A percentile compares a stretch with the other conserved stretches of the same genome.
Conservation (phyloP, 805 yeast genomes). For the Cyberlindnera maclurae region DNA sequence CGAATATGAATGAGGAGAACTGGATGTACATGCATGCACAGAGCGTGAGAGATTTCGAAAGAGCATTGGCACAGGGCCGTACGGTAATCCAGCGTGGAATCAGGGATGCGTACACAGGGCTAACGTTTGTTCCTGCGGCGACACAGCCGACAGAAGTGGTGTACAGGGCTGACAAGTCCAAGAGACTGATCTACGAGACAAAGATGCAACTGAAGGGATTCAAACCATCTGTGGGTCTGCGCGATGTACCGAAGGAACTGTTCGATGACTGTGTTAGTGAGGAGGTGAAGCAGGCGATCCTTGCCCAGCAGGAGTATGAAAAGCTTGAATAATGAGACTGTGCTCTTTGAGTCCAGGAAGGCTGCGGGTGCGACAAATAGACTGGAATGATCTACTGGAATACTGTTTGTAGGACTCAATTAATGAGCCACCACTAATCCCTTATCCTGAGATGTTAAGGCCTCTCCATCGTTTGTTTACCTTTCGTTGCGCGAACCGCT, state of each 20-base stretch:
- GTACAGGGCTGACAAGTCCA: slow-evolving; percentile 21
- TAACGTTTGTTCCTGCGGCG: slow-evolving; percentile 59
- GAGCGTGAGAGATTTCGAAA: slow-evolving; percentile 70
- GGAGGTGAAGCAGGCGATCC: slow-evolving; percentile 51
- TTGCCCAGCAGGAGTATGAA: slow-evolving; percentile 42
- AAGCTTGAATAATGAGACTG: slow-evolving; percentile 2
- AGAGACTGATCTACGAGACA: slow-evolving; percentile 38
- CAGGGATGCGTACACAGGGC: slow-evolving; percentile 82
- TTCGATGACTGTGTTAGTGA: slow-evolving; percentile 53
- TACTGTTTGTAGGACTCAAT: too few relatives aligned
- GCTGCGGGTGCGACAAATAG: too few relatives aligned
- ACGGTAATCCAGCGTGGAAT: slow-evolving; percentile 48
- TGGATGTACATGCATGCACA: slow-evolving; percentile 84
- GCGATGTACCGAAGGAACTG: slow-evolving; percentile 48
- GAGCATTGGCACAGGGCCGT: slow-evolving; percentile 51
- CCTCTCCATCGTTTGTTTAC: slow-evolving; percentile 7
- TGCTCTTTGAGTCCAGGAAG: too few relatives aligned
- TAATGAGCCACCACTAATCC: too few relatives aligned
- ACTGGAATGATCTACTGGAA: neutral
- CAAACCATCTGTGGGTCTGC: slow-evolving; percentile 56
- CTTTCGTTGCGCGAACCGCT: slow-evolving; percentile 9
- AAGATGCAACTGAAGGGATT: slow-evolving; percentile 40
- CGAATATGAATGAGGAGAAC: slow-evolving; percentile 48
- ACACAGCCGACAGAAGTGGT: slow-evolving; percentile 58
- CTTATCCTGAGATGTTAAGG: neutral